Evolutionary conservation across 768 basidiomycete genomes (phyloP).

Genomic region (Leccinellum luteum): DNA sequence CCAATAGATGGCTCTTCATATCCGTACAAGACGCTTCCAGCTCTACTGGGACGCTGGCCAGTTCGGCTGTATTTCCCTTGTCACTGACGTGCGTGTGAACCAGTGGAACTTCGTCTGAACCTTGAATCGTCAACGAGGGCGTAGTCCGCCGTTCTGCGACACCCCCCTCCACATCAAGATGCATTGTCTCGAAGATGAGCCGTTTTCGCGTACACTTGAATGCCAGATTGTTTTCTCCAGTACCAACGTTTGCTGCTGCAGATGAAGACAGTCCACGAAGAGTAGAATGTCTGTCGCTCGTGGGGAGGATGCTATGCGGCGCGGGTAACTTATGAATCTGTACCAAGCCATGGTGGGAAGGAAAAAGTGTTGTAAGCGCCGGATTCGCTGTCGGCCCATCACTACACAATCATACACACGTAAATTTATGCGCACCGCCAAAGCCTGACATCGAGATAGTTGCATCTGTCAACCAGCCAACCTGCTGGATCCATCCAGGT

Average conservation of each 20-base stretch:
- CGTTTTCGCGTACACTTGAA: constrained; percentile 91
- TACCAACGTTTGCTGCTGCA: constrained; percentile 48
- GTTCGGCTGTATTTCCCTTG: constrained; percentile 14
- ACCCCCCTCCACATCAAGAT: constrained; percentile 85
- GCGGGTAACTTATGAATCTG: constrained; percentile 75
- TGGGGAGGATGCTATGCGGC: constrained; percentile 67
- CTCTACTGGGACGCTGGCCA: constrained; percentile 44
- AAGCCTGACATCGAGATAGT: constrained; percentile 75
- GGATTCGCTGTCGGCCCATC: constrained; percentile 59
- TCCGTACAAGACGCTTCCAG: constrained; percentile 34
- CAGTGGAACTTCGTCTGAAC: constrained; percentile 13
- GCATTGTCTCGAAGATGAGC: constrained; percentile 87
- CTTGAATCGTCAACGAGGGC: constrained; percentile 33
- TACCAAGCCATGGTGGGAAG: constrained; percentile 83
- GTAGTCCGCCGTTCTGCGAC: constrained; percentile 72
- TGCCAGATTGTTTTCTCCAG: constrained; percentile 94
- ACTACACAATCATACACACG: constrained; percentile 2
- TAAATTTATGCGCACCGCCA: constrained; percentile 52
- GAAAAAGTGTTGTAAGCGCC: constrained; percentile 69
- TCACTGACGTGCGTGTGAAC: constrained; percentile 19
- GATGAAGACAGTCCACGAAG: constrained; percentile 75
- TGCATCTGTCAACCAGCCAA: constrained; percentile 79
- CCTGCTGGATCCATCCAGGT: constrained; percentile 68
- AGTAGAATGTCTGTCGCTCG: constrained; percentile 79
- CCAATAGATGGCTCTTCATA: background rate